Conservation (phyloP, 2,329 filamentous ascomycete genomes). For the Nothopassalora personata region DNA sequence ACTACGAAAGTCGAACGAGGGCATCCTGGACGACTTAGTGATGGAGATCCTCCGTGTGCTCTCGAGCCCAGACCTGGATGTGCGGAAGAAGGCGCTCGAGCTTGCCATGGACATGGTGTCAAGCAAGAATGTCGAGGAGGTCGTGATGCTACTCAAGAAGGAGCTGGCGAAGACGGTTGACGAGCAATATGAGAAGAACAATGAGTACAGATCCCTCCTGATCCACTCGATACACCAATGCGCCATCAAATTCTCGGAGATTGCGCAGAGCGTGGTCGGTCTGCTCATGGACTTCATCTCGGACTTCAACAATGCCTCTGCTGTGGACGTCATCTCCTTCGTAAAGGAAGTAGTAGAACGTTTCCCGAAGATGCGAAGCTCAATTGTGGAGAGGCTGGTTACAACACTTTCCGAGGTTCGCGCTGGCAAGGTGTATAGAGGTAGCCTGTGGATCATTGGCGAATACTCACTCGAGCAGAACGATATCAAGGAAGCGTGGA, state of each 20-base stretch:
- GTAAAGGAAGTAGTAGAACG: conserved; percentile 99
- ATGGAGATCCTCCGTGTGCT: conserved; percentile 97
- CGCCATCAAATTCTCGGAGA: conserved; percentile 98
- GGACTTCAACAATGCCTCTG: conserved; percentile 95
- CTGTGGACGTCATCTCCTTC: conserved; percentile 96
- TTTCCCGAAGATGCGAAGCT: conserved; percentile 81
- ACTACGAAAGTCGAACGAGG: conserved; percentile 79
- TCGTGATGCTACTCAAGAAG: conserved; percentile 93
- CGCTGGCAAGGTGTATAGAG: conserved; percentile 93
- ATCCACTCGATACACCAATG: conserved; percentile 98
- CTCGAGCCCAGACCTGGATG: conserved; percentile 92
- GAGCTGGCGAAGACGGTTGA: conserved; percentile 96
- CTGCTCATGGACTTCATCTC: conserved; percentile 98
- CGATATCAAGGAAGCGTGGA: conserved; percentile 95
- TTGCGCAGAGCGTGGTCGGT: conserved; percentile 92
- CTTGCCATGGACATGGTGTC: conserved; percentile 97
- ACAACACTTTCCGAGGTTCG: conserved; percentile 88
- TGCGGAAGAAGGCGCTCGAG: conserved; percentile 81
- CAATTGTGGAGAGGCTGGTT: conserved; percentile 83
- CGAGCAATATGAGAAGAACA: conserved; percentile 97
- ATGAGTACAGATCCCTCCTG: conserved; percentile 86
- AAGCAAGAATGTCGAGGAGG: conserved; percentile 97
- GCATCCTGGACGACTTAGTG: conserved; percentile 83
- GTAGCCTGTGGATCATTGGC: conserved; percentile 94
- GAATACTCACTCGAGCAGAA: conserved; percentile 93